A percentile compares a stretch with the other conserved stretches of the same genome.
These are phyloP conservation scores for Trichomonas tenax DNA, from an alignment of 208 protist species.

Conservation along the genomic window DNA sequence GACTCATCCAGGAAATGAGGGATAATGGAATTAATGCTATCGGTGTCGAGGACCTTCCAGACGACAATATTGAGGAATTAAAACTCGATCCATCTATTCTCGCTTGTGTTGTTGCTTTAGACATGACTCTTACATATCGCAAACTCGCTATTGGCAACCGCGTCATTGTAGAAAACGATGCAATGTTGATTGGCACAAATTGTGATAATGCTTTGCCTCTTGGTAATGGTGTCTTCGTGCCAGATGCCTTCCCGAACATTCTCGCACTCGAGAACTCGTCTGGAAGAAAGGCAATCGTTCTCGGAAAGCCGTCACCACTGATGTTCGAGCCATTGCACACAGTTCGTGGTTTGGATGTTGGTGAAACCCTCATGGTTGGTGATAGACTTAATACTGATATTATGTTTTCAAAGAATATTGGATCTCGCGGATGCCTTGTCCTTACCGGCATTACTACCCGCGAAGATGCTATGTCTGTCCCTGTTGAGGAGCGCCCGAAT, in stretches of 20 bases:
- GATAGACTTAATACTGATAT: slow-evolving; percentile 13
- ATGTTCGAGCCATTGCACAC: slow-evolving; percentile 8
- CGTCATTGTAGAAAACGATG: slow-evolving; percentile 10
- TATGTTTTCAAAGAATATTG: slow-evolving; percentile 1
- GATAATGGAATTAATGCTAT: not conserved
- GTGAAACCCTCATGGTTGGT: not conserved
- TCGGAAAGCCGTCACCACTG: not conserved
- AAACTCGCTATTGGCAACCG: slow-evolving; percentile 4
- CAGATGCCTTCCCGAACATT: not conserved
- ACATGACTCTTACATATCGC: not conserved
- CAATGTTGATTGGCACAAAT: slow-evolving; percentile 11
- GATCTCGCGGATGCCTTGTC: not conserved
- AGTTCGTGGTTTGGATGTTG: not conserved
- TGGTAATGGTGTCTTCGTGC: not conserved
- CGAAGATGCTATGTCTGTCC: not conserved
- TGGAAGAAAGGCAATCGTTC: not conserved
- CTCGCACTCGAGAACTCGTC: not conserved
- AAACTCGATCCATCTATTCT: not conserved
- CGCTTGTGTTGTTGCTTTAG: not conserved
- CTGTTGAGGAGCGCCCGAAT: not conserved
- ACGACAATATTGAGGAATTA: not conserved
- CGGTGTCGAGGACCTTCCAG: not conserved
- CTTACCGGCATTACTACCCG: not conserved
- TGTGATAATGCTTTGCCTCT: not conserved
- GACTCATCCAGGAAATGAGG: not conserved